Percentiles rank a stretch among this genome's conserved stretches.
phyloP scores from a whole-genome alignment of 805 yeast genomes.

The Kodamaea sagamina region DNA sequence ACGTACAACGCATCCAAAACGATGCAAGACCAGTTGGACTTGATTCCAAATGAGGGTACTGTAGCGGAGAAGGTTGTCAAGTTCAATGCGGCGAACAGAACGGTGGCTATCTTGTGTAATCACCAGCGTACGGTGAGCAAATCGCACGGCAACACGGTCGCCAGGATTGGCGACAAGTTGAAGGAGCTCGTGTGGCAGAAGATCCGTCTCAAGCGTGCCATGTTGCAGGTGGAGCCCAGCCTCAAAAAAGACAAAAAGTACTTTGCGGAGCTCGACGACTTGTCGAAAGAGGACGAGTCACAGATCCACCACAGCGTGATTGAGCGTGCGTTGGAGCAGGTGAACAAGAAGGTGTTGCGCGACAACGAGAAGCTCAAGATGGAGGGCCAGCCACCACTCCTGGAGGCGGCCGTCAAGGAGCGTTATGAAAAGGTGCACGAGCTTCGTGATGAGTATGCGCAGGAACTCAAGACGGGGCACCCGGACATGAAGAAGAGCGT shows the following conservation, averaged over 20 bases:
- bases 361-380: slow-evolving; percentile 74
- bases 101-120: slow-evolving; percentile 94
- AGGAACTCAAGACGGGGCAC: slow-evolving; percentile 61
- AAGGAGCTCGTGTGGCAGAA: slow-evolving; percentile 85
- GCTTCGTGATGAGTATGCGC: slow-evolving; percentile 48
- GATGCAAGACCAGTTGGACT: slow-evolving; percentile 91
- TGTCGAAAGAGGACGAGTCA: slow-evolving; percentile 64
- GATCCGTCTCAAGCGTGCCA: slow-evolving; percentile 69
- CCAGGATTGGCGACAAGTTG: slow-evolving; percentile 73
- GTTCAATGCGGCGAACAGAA: slow-evolving; percentile 92
- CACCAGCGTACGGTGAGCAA: slow-evolving; percentile 93
- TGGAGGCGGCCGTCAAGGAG: slow-evolving; percentile 58
- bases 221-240: slow-evolving; percentile 62
- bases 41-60: slow-evolving; percentile 83
- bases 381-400: slow-evolving; percentile 55
- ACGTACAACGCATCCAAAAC: slow-evolving; percentile 95
- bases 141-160: slow-evolving; percentile 78
- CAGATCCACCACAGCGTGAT: slow-evolving; percentile 59
- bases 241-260: slow-evolving; percentile 54
- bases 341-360: slow-evolving; percentile 62
- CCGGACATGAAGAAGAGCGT: slow-evolving; percentile 53
- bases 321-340: slow-evolving; percentile 66
- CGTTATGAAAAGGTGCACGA: slow-evolving; percentile 59
- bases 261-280: slow-evolving; percentile 67
- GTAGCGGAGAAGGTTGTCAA: slow-evolving; percentile 83